Evolutionary conservation across 805 yeast species (phyloP).

Genomic region (Trichomonascus vanleenenianus): DNA sequence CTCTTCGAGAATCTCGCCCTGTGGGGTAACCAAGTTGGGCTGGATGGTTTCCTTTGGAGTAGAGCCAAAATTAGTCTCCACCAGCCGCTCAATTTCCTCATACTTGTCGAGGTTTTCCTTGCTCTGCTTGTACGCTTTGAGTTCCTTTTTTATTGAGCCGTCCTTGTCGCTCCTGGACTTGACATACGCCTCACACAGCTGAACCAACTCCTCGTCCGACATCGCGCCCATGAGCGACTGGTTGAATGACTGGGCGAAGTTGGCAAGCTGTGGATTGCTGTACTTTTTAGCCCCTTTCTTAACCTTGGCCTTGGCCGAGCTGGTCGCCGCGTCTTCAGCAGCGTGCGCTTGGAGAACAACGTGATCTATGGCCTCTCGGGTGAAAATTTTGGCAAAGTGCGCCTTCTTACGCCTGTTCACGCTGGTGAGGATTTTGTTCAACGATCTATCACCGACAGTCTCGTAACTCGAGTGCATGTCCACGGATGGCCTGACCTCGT

Average conservation of each 20-base stretch:
- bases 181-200: not conserved
- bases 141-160: not conserved
- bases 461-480: not conserved
- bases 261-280: too few relatives aligned
- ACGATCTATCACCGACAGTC: not conserved
- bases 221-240: not conserved
- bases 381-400: constrained; percentile 6
- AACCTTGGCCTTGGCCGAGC: too few relatives aligned
- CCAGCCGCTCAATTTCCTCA: not conserved
- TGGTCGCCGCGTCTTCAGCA: not conserved
- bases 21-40: constrained; percentile 1
- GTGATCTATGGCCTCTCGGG: constrained; percentile 9
- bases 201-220: not conserved
- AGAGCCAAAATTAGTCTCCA: not conserved
- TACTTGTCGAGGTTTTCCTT: constrained; percentile 1
- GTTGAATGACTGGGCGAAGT: not conserved
- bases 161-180: not conserved
- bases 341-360: constrained; percentile 5
- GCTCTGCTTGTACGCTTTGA: too few relatives aligned
- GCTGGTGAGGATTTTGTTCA: not conserved
- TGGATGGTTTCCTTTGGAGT: constrained; percentile 3
- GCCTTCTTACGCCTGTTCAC: constrained; percentile 3
- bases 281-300: too few relatives aligned
- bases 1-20: constrained; percentile 4
- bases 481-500: not conserved